phyloP scores from a whole-genome alignment of 2,329 filamentous ascomycete genomes.

The Fusarium chuoi region DNA sequence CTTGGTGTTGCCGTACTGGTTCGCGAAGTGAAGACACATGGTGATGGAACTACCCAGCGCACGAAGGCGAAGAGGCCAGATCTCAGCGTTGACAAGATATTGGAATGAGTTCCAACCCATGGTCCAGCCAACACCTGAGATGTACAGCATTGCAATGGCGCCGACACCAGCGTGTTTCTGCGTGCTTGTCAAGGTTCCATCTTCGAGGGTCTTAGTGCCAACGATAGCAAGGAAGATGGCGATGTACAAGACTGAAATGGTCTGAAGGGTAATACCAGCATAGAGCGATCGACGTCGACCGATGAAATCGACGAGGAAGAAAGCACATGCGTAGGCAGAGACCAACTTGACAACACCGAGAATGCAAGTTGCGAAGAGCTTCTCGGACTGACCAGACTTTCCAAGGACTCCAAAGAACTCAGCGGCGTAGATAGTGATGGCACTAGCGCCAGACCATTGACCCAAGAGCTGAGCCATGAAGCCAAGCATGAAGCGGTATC shows the following conservation, averaged over 20 bases:
- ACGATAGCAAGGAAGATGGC: constrained; percentile 12
- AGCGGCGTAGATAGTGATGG: constrained; percentile 11
- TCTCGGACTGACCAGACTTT: constrained; percentile 21
- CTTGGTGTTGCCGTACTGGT: constrained; percentile 21
- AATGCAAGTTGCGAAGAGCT: constrained; percentile 18
- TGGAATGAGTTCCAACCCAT: constrained; percentile 19
- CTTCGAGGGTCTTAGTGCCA: constrained; percentile 2
- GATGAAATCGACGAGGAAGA: constrained; percentile 23
- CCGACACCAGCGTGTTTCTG: constrained; percentile 16
- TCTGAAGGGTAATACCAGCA: constrained; percentile 14
- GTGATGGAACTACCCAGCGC: constrained; percentile 14
- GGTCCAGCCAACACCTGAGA: constrained; percentile 12
- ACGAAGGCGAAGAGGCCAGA: constrained; percentile 20
- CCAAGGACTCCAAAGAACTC: constrained; percentile 20
- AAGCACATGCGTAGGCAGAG: constrained; percentile 16
- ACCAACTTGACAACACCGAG: constrained; percentile 13
- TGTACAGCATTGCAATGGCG: constrained; percentile 8
- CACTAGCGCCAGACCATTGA: constrained; percentile 18
- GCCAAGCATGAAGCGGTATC: constrained; percentile 16
- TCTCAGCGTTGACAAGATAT: constrained; percentile 17
- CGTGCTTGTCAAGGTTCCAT: constrained; percentile 2
- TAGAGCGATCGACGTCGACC: constrained; percentile 4
- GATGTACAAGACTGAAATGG: constrained; percentile 7
- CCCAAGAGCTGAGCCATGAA: constrained; percentile 21
- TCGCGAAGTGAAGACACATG: constrained; percentile 16